Percentiles rank a stretch among this genome's conserved stretches.
These are phyloP conservation scores for Pisolithus albus DNA, from an alignment of 768 basidiomycete species.

Conservation along the genomic window DNA sequence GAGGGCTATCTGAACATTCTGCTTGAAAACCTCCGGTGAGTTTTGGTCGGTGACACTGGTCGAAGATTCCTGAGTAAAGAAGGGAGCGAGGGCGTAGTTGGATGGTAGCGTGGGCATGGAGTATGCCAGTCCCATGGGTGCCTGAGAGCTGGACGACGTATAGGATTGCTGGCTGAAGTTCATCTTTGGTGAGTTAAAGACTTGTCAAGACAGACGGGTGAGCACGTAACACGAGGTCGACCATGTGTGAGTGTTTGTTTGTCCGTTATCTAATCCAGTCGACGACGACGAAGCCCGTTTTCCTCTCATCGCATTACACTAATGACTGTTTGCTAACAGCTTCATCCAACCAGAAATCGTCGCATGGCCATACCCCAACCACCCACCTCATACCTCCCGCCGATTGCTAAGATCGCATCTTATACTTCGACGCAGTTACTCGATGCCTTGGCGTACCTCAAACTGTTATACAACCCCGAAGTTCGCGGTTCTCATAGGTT, in stretches of 20 bases:
- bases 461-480: slow-evolving; percentile 50
- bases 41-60: slow-evolving; percentile 38
- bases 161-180: slow-evolving; percentile 9
- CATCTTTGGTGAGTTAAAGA: too few species aligned
- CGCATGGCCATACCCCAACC: slow-evolving; percentile 17
- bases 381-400: slow-evolving; percentile 51
- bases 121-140: slow-evolving; percentile 7
- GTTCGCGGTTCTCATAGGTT: slow-evolving; percentile 53
- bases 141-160: slow-evolving; percentile 8
- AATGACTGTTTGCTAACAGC: too few species aligned
- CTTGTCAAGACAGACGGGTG: too few species aligned
- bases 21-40: slow-evolving; percentile 56
- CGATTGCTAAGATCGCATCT: slow-evolving; percentile 39
- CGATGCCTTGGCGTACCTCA: slow-evolving; percentile 45
- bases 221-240: too few species aligned
- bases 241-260: neutral
- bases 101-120: slow-evolving; percentile 15
- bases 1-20: slow-evolving; percentile 43
- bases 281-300: too few species aligned
- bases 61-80: slow-evolving; percentile 23
- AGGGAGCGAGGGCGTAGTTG: slow-evolving; percentile 10
- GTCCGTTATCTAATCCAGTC: neutral
- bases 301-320: too few species aligned
- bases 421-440: slow-evolving; percentile 32
- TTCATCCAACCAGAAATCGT: neutral